Evolutionary conservation across 768 basidiomycete species (phyloP).

Genomic region (Pseudohyphozyma bogoriensis): DNA sequence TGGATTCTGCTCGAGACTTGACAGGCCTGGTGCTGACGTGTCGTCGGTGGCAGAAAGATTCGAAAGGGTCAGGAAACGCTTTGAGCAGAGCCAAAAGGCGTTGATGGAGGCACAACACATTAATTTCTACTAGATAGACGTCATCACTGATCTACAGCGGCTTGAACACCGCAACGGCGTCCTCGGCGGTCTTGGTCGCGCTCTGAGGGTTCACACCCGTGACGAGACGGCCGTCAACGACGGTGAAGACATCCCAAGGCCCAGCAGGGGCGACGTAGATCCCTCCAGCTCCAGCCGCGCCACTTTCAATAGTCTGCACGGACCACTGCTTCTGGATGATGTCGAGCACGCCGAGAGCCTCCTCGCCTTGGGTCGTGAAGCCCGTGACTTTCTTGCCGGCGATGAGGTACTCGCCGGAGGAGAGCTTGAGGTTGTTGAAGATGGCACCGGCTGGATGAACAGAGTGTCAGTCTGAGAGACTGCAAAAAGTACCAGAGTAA

Average conservation of each 20-base stretch:
- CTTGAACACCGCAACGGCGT: background rate
- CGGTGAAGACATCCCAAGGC: background rate
- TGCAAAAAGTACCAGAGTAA: background rate
- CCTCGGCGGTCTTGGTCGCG: background rate
- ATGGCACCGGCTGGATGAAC: no score
- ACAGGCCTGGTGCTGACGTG: no score
- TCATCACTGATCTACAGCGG: background rate
- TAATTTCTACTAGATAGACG: no score
- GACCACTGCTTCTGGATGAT: background rate
- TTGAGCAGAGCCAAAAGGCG: no score
- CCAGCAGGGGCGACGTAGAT: background rate
- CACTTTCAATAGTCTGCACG: background rate
- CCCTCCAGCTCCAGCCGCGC: background rate
- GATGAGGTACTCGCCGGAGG: no score
- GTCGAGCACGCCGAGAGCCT: background rate
- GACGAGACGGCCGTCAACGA: background rate
- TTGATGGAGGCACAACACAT: no score
- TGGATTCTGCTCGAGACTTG: no score
- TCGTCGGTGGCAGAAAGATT: no score
- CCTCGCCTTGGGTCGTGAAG: background rate
- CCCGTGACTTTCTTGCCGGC: constrained; percentile 1
- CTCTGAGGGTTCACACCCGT: background rate
- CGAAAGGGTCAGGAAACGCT: no score
- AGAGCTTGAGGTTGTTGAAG: no score
- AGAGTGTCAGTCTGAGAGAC: no score